Evolutionary conservation across 495 filamentous ascomycete genomes (phyloP), one percentile per base, ranked within the genome.

Genomic region (Gamarada debralockiae): DNA sequence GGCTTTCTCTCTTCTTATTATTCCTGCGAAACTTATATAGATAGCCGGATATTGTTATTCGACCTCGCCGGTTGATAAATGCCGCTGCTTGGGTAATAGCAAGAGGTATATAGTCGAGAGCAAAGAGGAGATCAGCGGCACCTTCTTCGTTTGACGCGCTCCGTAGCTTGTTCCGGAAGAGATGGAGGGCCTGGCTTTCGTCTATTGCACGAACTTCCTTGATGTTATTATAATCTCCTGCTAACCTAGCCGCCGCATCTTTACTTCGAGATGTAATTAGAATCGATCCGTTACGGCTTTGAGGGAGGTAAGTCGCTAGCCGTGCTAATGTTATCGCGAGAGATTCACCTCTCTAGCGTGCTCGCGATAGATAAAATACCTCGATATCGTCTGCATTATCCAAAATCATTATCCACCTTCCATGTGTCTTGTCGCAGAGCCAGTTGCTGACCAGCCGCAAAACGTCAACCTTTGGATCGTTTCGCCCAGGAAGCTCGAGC

Each of bases 71-170:
- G 27, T 15, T 55, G 45, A 80, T 73, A 79, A 3, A 65, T 67
- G 5, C n/a, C n/a, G 73, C 73, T 3, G 74, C 74, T 58, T 80
- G 74, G 12, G 63, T 64, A 29, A 79, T 77, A 3, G 75, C 74
- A 10, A 80, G 70, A 15, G 78, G 73, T 52, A 80, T 66, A 39
- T 52, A 67, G 12, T 75, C 73, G 3, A 80, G 68, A 20, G 60
- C 64, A 21, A 50, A 49, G 14, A 65, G 56, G 1, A 78, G 67
- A 21, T 67, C 43, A 13, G 21, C 41, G 13, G 47, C 57, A 34
- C 20, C 23, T 43, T 4, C 29, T 8, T 20, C 12, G 22, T 58
- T 43, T 33, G 37, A 46, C 15, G 41, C 47, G 12, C 13, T 14
- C 10, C 38, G 6, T 7, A 18, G 17, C 38, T 41, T 41, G 38